phyloP scores from a whole-genome alignment of 1,139 yeast species.

The Zygoascus sp. region DNA sequence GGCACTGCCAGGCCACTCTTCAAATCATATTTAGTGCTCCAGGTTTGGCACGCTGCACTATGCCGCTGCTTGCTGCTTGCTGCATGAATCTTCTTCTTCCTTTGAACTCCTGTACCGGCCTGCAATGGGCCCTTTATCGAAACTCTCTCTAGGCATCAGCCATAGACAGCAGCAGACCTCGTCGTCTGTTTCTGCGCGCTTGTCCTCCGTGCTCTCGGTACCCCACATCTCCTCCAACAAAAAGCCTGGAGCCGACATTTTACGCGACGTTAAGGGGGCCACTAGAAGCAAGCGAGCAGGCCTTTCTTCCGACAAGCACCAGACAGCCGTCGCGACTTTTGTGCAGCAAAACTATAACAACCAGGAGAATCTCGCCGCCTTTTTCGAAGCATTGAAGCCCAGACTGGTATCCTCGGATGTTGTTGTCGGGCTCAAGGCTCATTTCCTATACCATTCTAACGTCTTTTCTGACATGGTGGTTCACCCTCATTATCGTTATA shows the following conservation, averaged over 20 bases:
- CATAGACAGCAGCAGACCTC: no score
- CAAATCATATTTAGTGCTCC: neutral
- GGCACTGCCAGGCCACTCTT: neutral
- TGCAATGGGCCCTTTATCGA: neutral
- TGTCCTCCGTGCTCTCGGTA: constrained; percentile 9
- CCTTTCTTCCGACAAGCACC: constrained; percentile 23
- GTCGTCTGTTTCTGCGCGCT: neutral
- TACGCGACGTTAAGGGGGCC: constrained; percentile 22
- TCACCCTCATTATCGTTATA: constrained; percentile 13
- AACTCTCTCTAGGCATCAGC: neutral
- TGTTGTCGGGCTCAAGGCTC: constrained; percentile 23
- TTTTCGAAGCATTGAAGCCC: constrained; percentile 19
- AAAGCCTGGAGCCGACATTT: constrained; percentile 4
- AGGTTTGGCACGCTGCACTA: neutral
- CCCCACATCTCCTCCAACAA: constrained; percentile 9
- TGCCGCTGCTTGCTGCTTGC: neutral
- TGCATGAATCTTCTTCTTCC: neutral
- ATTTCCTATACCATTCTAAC: constrained; percentile 23
- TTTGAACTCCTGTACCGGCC: no score
- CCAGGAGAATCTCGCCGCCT: constrained; percentile 12
- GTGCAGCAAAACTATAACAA: constrained; percentile 16
- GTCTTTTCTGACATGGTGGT: constrained; percentile 22
- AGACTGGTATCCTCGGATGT: constrained; percentile 13
- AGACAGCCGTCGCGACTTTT: constrained; percentile 17
- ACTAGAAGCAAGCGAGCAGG: constrained; percentile 21